Evolutionary conservation across 83 land plant genomes (phyloP).

Genomic region (Isoetes engelmannii): DNA sequence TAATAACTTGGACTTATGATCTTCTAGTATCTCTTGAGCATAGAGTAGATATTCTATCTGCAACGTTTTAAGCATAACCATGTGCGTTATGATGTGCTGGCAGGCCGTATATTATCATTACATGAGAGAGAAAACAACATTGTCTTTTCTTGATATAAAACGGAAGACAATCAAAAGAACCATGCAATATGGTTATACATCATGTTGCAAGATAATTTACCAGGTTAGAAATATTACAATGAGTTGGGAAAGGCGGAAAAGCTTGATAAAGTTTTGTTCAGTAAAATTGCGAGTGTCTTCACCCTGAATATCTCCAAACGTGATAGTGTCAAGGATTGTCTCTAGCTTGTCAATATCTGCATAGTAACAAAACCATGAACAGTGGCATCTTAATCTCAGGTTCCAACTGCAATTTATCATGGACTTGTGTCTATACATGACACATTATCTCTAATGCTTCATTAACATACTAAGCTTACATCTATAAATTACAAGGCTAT

Average conservation of each 20-base stretch:
- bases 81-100: background rate
- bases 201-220: background rate
- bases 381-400: too few species aligned
- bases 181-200: background rate
- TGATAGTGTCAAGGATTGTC: slow-evolving; percentile 37
- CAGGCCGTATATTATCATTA: background rate
- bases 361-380: background rate
- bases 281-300: slow-evolving; percentile 43
- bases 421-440: too few species aligned
- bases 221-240: slow-evolving; percentile 23
- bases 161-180: background rate
- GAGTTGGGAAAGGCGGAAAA: slow-evolving; percentile 42
- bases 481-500: background rate
- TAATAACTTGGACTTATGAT: slow-evolving; percentile 28
- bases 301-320: slow-evolving; percentile 41
- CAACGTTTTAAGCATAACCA: background rate
- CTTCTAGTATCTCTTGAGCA: slow-evolving; percentile 28
- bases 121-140: background rate
- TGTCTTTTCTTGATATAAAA: background rate
- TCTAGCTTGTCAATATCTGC: slow-evolving; percentile 35
- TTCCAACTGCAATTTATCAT: background rate
- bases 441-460: too few species aligned
- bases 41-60: slow-evolving; percentile 42
- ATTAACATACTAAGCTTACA: too few species aligned
- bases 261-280: slow-evolving; percentile 36